Evolutionary conservation across 352 stramenopile species (phyloP), one percentile per base, ranked within the genome.

Genomic region (Phytophthora sansomeana): DNA sequence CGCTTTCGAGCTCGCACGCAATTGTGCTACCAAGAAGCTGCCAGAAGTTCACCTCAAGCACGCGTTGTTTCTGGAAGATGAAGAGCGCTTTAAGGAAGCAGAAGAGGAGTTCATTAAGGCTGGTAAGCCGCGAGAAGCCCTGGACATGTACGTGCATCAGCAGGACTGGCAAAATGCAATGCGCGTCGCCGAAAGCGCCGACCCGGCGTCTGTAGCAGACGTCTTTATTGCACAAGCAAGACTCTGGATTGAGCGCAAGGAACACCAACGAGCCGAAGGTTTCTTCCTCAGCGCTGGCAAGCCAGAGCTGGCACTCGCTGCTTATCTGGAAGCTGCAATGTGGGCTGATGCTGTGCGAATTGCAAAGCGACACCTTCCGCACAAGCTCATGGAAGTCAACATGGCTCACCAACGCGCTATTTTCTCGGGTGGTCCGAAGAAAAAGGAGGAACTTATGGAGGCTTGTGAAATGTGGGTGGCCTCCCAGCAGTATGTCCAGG

Each of bases 61-160:
- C 57, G 95, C 93, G 10, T 60, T 98, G 14, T 97, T 96, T 52
- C 74, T 98, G 1, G 94, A 98, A 36, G 94, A 98, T 48, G 92
- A 98, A 53, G 95, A 98, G 61, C 80, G 85, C 0, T 98, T 98
- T 59, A 93, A 95, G 46, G 94, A 98, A 51, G 95, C 92, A 6
- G 93, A 98, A 61, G 80, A 87, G 19, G 92, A 97, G 54, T 98
- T 98, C 59, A 95, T 98, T 58, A 93, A 96, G 53, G 93, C 93
- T 13, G 81, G 85, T 0, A 98, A 98, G 57, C 94, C 93, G 0
- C 83, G 92, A 21, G 95, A 98, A 74, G 96, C 96, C 9, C 90
- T 98, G 50, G 95, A 98, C 42, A 98, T 98, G 96, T 98, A 98
- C 60, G 81, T 98, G 19, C 94, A 98, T 66, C 91, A 98, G 55